phyloP scores from a whole-genome alignment of 768 basidiomycete genomes.

The Leccinum longicurvipes region DNA sequence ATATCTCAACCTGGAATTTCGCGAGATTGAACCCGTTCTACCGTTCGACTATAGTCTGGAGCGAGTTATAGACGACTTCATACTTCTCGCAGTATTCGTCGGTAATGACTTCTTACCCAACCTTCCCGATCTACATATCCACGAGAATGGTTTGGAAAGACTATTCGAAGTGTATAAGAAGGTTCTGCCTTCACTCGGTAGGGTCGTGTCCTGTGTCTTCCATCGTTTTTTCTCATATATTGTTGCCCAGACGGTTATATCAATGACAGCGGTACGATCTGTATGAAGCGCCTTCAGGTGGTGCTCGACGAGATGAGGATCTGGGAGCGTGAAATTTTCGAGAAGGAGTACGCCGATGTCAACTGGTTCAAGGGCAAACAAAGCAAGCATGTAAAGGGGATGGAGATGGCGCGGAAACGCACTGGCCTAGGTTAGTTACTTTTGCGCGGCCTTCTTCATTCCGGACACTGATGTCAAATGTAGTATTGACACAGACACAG shows the following conservation, averaged over 20 bases:
- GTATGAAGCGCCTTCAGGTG: slow-evolving; percentile 74
- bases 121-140: slow-evolving; percentile 94
- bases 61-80: slow-evolving; percentile 96
- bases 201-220: slow-evolving; percentile 13
- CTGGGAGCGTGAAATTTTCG: slow-evolving; percentile 88
- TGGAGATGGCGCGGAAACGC: slow-evolving; percentile 58
- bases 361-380: slow-evolving; percentile 97
- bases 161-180: slow-evolving; percentile 96
- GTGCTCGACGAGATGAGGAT: slow-evolving; percentile 84
- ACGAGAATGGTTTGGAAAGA: slow-evolving; percentile 91
- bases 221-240: not conserved
- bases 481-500: slow-evolving; percentile 72
- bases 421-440: slow-evolving; percentile 57
- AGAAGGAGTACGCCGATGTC: slow-evolving; percentile 84
- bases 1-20: slow-evolving; percentile 96
- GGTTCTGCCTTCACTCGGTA: slow-evolving; percentile 73
- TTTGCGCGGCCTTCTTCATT: not conserved
- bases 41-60: slow-evolving; percentile 88
- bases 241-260: slow-evolving; percentile 75
- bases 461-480: not conserved
- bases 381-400: slow-evolving; percentile 61
- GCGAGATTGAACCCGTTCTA: slow-evolving; percentile 58
- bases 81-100: slow-evolving; percentile 93
- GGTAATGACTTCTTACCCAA: slow-evolving; percentile 98
- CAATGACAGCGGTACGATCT: slow-evolving; percentile 85